Base-by-base conservation (phyloP, 352 stramenopile genomes). In the Phytophthora pisi region DNA sequence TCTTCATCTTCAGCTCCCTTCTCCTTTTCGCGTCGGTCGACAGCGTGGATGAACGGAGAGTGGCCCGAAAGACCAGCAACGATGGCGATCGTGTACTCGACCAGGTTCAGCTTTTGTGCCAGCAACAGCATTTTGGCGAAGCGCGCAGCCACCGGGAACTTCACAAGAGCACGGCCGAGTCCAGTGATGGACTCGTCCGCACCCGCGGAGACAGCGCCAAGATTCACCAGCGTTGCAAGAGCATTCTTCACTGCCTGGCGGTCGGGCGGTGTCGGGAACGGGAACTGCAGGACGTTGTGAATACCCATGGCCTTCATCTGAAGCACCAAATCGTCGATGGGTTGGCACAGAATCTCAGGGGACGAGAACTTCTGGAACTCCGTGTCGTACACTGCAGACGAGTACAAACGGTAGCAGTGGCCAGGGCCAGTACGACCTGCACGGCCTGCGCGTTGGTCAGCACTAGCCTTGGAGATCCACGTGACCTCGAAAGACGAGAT, bases 301-400 rank as follows among this genome's bases (percentile, higher is more conserved):
- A 99, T 98, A 15, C 96, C 91, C 89, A 99, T 98, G n/a, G 95
- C 86, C 67, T 99, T 99, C 96, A 99, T 99, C 55, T 95, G 92
- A 55, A 99, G 81, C 46, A 99, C 88, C 18, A 99, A 81, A 75
- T 99, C 97, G 62, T 99, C 97, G 31, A 99, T 92, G 7, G 97
- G 96, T 51, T 97, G 84, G 34, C 85, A 86, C 24, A 93, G 56
- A 52, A 95, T 93, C 75, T 99, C 97, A 0, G 97, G 97, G 18
- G 77, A 71, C 4, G 88, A 90, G 59, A 97, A 97, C 57, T 95
- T 80, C 24, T 84, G 74, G 71, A 99, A 99, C 28, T 98, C 84
- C 31, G 98, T 97, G 59, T 97, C 86, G 75, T 97, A 99, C 51
- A 99, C 94, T 13, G 92, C 96, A 13, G 93, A 97, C 10, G 93